Percentiles rank a stretch among this genome's conserved stretches.
phyloP scores from a whole-genome alignment of 768 basidiomycete species.

The Lyophyllum shimeji region DNA sequence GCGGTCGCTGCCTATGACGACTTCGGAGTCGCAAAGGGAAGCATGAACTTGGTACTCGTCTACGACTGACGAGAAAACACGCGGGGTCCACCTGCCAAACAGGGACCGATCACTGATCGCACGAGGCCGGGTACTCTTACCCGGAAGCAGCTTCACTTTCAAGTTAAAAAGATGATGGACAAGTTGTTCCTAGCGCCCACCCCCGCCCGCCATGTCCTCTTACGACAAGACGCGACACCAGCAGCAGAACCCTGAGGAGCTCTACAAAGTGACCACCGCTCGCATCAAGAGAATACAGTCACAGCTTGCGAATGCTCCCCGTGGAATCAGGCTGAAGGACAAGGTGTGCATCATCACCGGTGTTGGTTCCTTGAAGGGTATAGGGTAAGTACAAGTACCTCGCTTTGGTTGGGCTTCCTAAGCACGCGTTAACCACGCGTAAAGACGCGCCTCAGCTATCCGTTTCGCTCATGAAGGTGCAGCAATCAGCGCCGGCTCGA shows the following conservation, averaged over 20 bases:
- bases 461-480: constrained; percentile 80
- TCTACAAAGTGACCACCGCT: constrained; percentile 58
- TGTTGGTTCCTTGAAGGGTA: constrained; percentile 82
- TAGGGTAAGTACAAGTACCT: constrained; percentile 58
- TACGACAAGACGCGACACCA: constrained; percentile 34
- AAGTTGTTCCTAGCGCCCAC: neutral
- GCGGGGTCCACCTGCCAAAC: neutral
- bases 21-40: neutral
- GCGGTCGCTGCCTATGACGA: neutral
- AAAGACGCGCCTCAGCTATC: constrained; percentile 69
- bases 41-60: neutral
- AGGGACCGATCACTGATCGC: neutral
- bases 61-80: neutral
- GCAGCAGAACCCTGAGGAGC: constrained; percentile 42
- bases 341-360: constrained; percentile 91
- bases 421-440: neutral
- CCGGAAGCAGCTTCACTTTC: neutral
- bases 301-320: constrained; percentile 57
- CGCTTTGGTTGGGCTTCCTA: neutral
- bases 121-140: constrained; percentile 4
- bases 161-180: neutral
- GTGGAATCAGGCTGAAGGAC: constrained; percentile 57
- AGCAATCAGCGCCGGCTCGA: constrained; percentile 4
- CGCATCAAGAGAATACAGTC: constrained; percentile 68
- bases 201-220: constrained; percentile 26